A percentile compares a stretch with the other conserved stretches of the same genome.
Conservation (phyloP, 768 basidiomycete species). For the Coprinopsis strossmayeri region DNA sequence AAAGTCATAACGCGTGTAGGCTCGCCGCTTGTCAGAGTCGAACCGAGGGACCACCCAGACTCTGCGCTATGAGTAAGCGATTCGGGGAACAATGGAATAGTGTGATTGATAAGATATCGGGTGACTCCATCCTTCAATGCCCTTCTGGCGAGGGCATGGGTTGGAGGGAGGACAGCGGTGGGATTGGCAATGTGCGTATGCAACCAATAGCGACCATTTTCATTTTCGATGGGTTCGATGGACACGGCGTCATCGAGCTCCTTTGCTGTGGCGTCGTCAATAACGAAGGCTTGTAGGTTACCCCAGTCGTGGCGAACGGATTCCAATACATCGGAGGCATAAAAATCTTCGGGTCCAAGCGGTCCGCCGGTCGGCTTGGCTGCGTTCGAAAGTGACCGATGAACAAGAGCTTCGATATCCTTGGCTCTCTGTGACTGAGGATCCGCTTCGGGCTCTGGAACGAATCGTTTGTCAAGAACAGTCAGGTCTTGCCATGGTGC, state of each 20-base stretch:
- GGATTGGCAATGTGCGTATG: constrained; percentile 95
- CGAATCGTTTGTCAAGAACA: constrained; percentile 32
- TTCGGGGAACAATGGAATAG: constrained; percentile 69
- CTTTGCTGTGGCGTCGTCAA: constrained; percentile 73
- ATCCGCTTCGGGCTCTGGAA: constrained; percentile 28
- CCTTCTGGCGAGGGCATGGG: constrained; percentile 50
- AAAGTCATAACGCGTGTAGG: constrained; percentile 69
- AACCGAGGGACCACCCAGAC: constrained; percentile 35
- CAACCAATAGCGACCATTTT: constrained; percentile 65
- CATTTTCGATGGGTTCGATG: constrained; percentile 56
- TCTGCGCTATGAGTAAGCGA: constrained; percentile 38
- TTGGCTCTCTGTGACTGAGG: constrained; percentile 22
- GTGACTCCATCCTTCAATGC: constrained; percentile 50
- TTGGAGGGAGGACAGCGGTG: constrained; percentile 67
- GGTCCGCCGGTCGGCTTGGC: constrained; percentile 19
- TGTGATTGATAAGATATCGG: constrained; percentile 58
- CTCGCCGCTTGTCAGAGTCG: constrained; percentile 21
- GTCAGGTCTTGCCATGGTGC: constrained; percentile 71
- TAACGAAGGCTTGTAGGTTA: constrained; percentile 70
- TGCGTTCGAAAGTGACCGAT: constrained; percentile 21
- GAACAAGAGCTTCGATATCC: constrained; percentile 21
- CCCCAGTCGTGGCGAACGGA: constrained; percentile 84
- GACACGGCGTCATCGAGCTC: constrained; percentile 96
- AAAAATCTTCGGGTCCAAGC: constrained; percentile 59
- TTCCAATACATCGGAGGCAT: constrained; percentile 57